These are phyloP conservation scores for Metschnikowia matae DNA, from an alignment of 805 yeast species.

Conservation along the genomic window DNA sequence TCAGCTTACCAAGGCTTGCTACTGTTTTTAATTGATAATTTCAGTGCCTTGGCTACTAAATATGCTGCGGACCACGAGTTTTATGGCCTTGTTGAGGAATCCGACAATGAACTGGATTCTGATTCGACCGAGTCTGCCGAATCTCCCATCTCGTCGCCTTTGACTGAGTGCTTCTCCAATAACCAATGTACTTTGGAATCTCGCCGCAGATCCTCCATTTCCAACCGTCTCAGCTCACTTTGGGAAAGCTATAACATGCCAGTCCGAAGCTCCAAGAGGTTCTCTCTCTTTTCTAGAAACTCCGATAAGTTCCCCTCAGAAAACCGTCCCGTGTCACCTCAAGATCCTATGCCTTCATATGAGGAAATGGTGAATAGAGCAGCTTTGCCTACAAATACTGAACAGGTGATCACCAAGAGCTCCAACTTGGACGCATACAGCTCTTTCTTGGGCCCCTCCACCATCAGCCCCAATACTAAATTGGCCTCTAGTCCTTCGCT, in stretches of 20 bases:
- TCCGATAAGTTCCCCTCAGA: conserved; percentile 5
- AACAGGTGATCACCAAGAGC: not conserved
- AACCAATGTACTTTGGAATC: conserved; percentile 7
- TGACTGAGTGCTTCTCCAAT: conserved; percentile 14
- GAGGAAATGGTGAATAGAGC: conserved; percentile 3
- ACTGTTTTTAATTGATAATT: conserved; percentile 18
- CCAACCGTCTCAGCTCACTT: conserved; percentile 16
- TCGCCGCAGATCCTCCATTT: conserved; percentile 16
- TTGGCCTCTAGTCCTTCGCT: conserved; percentile 2
- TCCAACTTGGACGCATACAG: conserved; percentile 2
- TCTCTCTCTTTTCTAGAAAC: conserved; percentile 14
- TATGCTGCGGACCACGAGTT: conserved; percentile 7
- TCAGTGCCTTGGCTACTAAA: conserved; percentile 9
- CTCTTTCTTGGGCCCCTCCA: not conserved
- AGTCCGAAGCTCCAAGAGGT: conserved; percentile 17
- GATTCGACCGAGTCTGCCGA: conserved; percentile 10
- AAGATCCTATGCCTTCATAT: not conserved
- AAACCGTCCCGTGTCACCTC: not conserved
- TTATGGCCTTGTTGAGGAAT: conserved; percentile 11
- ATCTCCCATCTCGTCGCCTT: conserved; percentile 12
- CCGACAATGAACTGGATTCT: conserved; percentile 3
- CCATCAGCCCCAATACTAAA: not conserved
- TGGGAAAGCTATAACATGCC: conserved; percentile 21
- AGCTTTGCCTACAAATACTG: not conserved
- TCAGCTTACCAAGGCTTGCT: conserved; percentile 11